phyloP scores from a whole-genome alignment of 129 eudicot genomes.

The Lactuca sativa region DNA sequence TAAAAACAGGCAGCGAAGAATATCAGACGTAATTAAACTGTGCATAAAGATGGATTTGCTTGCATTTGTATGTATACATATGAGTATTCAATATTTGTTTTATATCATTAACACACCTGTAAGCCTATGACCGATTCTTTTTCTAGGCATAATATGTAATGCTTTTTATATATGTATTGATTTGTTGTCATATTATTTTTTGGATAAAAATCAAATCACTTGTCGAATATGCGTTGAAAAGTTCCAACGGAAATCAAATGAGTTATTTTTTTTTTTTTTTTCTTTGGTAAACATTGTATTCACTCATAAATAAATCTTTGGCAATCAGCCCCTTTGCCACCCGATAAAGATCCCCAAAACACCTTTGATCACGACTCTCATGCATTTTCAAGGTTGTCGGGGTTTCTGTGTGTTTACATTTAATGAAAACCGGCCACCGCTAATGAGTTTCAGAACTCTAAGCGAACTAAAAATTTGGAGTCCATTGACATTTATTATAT shows the following conservation, averaged over 20 bases:
- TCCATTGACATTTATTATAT: no score
- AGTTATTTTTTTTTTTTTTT: not conserved
- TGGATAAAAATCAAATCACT: no score
- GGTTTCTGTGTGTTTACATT: no score
- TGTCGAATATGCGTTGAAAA: not conserved
- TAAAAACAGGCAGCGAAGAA: slow-evolving; percentile 5
- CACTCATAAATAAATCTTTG: no score
- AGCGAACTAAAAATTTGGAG: no score
- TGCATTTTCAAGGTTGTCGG: no score
- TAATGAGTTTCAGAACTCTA: no score
- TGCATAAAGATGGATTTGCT: slow-evolving; percentile 8
- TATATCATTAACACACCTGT: not conserved
- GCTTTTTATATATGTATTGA: not conserved
- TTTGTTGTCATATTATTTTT: not conserved
- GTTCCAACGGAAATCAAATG: not conserved
- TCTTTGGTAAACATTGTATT: not conserved
- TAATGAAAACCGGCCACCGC: no score
- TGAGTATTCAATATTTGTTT: not conserved
- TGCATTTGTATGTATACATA: not conserved
- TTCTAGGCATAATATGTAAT: not conserved
- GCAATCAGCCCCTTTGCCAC: no score
- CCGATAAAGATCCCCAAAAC: no score
- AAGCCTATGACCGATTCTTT: not conserved
- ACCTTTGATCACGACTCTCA: no score
- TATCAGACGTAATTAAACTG: not conserved